Evolutionary conservation across 2,329 filamentous ascomycete species (phyloP), one percentile per base, ranked within the genome.

Genomic region (Exophiala phaeomuriformis): DNA sequence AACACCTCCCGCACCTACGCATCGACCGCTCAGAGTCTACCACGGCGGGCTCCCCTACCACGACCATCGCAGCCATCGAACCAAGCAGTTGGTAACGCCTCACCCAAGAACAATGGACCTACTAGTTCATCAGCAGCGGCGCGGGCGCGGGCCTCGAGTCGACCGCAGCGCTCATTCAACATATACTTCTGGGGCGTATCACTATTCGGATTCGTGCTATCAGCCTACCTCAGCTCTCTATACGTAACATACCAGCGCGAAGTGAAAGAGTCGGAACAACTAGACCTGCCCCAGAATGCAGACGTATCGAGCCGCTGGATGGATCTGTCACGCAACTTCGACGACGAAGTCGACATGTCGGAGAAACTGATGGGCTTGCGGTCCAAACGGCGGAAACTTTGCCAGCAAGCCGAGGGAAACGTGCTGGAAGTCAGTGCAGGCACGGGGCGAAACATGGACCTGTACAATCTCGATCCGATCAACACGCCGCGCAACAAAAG

Each of bases 341-440:
- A 77, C 61, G 67, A 68, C 4, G 71, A 74, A 48, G 72, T 77
- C 33, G 71, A 72, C 19, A 58, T 69, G 47, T 68, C 68, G 1
- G 75, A 77, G 60, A 68, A 64, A 51, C 37, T 53, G 33, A 74
- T 73, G 68, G 63, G 71, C 1, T 50, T 77, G 50, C 67, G 67
- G 12, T 59, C 59, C 35, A 70, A 71, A 56, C 68, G 75, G n/a
- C 65, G 65, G 29, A 66, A 70, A 36, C 65, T 77, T 2, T 65
- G 72, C n/a, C 60, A 63, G 5, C 64, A 67, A 53, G 74, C 74
- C 2, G 64, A 67, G 19, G 75, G 75, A 1, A 61, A 77, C 57
- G 73, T 76, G 5, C 66, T 77, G 3, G 75, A 77, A 62, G 72
- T 77, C 37, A 73, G 71, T 56, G 74, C 69, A 40, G 75, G 75